Evolutionary conservation across 1,284 basidiomycete species (phyloP).

Genomic region (Termitomyces sp.): DNA sequence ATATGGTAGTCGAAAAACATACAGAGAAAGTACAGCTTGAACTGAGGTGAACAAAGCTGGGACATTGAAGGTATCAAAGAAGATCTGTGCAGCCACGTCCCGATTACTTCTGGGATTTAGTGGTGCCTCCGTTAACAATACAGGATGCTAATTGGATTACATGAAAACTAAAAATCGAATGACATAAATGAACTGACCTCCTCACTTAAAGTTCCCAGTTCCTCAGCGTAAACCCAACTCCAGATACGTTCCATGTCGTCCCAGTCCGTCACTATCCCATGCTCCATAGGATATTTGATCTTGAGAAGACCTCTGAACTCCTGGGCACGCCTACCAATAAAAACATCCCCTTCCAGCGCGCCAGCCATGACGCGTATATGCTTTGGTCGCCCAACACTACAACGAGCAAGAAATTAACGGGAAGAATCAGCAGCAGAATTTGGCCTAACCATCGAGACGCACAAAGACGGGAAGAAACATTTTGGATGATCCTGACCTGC

Average conservation of each 20-base stretch:
- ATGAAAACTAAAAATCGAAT: conserved; percentile 13
- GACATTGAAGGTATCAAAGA: conserved; percentile 99
- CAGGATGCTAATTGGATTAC: conserved; percentile 75
- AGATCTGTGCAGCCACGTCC: conserved; percentile 94
- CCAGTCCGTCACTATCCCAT: conserved; percentile 94
- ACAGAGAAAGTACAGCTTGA: conserved; percentile 96
- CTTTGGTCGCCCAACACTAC: conserved; percentile 90
- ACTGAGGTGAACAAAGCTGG: conserved; percentile 96
- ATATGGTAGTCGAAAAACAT: conserved; percentile 25
- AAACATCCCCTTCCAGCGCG: conserved; percentile 87
- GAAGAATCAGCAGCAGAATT: conserved; percentile 21
- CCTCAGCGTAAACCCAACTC: conserved; percentile 95
- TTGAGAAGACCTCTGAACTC: conserved; percentile 91
- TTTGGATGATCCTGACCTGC: conserved; percentile 97
- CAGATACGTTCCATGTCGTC: conserved; percentile 99
- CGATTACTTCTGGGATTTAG: conserved; percentile 93
- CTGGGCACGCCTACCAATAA: conserved; percentile 91
- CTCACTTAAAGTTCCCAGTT: conserved; percentile 90
- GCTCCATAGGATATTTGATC: conserved; percentile 98
- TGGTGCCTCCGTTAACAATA: conserved; percentile 91
- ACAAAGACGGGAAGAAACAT: conserved; percentile 98
- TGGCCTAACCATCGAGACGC: conserved; percentile 46
- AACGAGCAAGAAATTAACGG: conserved; percentile 20
- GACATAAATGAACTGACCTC: conserved; percentile 54
- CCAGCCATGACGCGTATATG: conserved; percentile 97